Conservation (phyloP, 208 protist genomes). For the Polymyxa betae region DNA sequence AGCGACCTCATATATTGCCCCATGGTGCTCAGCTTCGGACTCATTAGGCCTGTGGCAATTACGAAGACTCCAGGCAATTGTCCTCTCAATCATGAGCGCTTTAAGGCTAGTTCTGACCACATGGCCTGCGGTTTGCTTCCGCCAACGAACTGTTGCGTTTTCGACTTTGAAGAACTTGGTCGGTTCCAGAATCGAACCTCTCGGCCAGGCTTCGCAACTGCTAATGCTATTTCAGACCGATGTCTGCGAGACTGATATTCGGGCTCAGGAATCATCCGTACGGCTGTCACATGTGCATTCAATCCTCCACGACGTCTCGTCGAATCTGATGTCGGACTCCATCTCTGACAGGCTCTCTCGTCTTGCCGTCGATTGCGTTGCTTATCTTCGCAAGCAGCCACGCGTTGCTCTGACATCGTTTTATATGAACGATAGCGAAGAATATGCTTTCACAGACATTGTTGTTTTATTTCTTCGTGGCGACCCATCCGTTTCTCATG, state of each 20-base stretch:
- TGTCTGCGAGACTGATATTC: neutral
- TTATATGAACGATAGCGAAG: neutral
- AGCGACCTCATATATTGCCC: neutral
- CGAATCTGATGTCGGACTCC: neutral
- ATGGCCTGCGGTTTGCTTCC: neutral
- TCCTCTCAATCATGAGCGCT: neutral
- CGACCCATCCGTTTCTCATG: neutral
- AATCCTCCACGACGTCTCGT: neutral
- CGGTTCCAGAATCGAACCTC: neutral
- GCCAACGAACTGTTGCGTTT: neutral
- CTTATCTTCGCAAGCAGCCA: neutral
- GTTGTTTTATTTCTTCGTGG: neutral
- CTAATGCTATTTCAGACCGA: neutral
- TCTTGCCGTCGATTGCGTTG: neutral
- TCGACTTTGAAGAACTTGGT: neutral
- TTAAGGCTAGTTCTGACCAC: neutral
- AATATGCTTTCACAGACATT: neutral
- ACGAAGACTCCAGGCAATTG: neutral
- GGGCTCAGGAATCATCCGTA: neutral
- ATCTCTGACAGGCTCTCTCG: neutral
- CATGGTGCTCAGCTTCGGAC: neutral
- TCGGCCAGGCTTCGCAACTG: neutral
- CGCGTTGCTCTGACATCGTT: neutral
- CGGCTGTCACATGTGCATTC: neutral
- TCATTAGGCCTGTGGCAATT: neutral